Evolutionary conservation across 2,329 filamentous ascomycete genomes (phyloP), one percentile per base, ranked within the genome.

Genomic region (Canariomyces notabilis): DNA sequence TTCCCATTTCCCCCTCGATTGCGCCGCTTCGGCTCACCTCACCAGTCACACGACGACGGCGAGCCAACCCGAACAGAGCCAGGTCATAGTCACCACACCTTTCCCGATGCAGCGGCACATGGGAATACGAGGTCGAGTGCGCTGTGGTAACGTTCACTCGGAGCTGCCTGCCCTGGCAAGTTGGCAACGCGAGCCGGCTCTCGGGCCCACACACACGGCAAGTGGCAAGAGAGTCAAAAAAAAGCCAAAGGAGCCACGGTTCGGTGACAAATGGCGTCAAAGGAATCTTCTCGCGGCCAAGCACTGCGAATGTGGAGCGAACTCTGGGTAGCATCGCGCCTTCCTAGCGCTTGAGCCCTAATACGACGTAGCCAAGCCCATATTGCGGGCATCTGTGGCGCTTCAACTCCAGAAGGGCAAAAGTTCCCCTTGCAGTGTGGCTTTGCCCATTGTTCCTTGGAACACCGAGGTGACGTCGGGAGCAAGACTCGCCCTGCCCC

Each of bases 111-210:
- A 38, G 45, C 31, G 45, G n/a, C n/a, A n/a, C n/a, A n/a, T n/a
- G n/a, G 42, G 41, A 48, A 51, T 51, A 51, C 49, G 45, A 48
- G 43, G 11, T 41, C 22, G n/a, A n/a, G n/a, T n/a, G n/a, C n/a
- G n/a, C n/a, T n/a, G n/a, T n/a, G n/a, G n/a, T n/a, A n/a, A n/a
- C n/a, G n/a, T n/a, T n/a, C n/a, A n/a, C n/a, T n/a, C n/a, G n/a
- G n/a, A n/a, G n/a, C n/a, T n/a, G n/a, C n/a, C n/a, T n/a, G n/a
- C n/a, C n/a, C n/a, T n/a, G n/a, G n/a, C n/a, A n/a, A n/a, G n/a
- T n/a, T n/a, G n/a, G n/a, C n/a, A n/a, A n/a, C n/a, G n/a, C n/a
- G n/a, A n/a, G n/a, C n/a, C n/a, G n/a, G n/a, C n/a, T n/a, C n/a
- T n/a, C n/a, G 26, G 18, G 29, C 37, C 48, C 34, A 32, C 43